Percentiles rank a stretch among this genome's conserved stretches.
Evolutionary conservation across 495 filamentous ascomycete genomes (phyloP).

Genomic region (Emericellopsis terricola): DNA sequence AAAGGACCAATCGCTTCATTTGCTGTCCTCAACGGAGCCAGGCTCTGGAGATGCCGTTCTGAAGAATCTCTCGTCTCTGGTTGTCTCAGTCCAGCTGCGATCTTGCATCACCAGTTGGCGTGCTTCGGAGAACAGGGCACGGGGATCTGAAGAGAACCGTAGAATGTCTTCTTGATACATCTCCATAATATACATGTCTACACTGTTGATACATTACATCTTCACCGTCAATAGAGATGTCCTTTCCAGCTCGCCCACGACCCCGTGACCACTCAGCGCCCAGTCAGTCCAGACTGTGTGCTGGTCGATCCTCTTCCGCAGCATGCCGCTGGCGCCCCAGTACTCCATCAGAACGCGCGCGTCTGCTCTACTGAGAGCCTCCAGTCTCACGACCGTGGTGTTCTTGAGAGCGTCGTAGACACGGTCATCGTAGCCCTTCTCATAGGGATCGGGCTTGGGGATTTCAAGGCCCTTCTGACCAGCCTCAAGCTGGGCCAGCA

Average conservation of each 20-base stretch:
- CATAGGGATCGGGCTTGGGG: constrained; percentile 43
- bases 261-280: constrained; percentile 62
- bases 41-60: too few species aligned
- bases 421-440: constrained; percentile 44
- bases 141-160: too few species aligned
- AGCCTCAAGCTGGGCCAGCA: constrained; percentile 34
- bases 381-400: constrained; percentile 30
- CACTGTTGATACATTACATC: constrained; percentile 5
- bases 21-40: too few species aligned
- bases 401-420: constrained; percentile 39
- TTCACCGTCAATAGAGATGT: constrained; percentile 33
- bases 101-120: too few species aligned
- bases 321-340: constrained; percentile 70
- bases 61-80: too few species aligned
- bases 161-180: too few species aligned
- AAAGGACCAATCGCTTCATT: too few species aligned
- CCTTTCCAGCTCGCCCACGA: constrained; percentile 69
- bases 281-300: constrained; percentile 66
- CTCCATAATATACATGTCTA: constrained; percentile 1
- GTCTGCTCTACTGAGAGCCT: constrained; percentile 54
- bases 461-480: constrained; percentile 18
- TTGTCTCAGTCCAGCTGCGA: too few species aligned
- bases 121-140: too few species aligned
- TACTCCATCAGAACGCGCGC: constrained; percentile 78
- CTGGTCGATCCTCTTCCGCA: constrained; percentile 52